Evolutionary conservation across 2,329 filamentous ascomycete species (phyloP), one percentile per base, ranked within the genome.

Genomic region (Ascosphaera pollenicola): DNA sequence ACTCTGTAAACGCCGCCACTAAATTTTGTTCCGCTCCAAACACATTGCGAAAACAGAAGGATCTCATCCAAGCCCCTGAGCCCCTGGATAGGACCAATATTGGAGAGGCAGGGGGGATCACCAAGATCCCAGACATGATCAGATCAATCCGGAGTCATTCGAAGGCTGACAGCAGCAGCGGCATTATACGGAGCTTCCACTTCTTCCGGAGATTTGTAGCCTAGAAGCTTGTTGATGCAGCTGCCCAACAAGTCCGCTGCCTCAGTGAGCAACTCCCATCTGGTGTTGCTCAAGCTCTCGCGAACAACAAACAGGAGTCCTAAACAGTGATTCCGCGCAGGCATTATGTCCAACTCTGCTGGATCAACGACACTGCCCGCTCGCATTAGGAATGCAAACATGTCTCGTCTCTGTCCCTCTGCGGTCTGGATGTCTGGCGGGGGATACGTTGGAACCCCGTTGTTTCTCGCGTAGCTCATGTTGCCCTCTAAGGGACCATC

Each of bases 211-310:
- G 17, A 7, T 7, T 24, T 24, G 10, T 24, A 24, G 21, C 10
- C 10, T 4, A 24, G 21, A 41, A 75, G 54, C 57, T 71, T 68
- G 44, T 72, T 65, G 46, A 92, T 80, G 54, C 85, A 93, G 53
- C 84, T 89, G 40, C 68, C 74, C 51, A 95, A 57, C 43, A 93
- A 61, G 17, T 72, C 77, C 24, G 79, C 78, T 28, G 83, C 87
- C 57, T 95, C 89, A 41, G 89, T 77, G 45, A 95, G 63, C 40
- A 95, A 61, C 62, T 95, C 85, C 87, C 87, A 95, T 37, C 84
- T 69, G 24, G 84, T 84, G 49, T 76, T 75, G 46, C 69, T 66
- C 54, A 95, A 94, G 32, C 78, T 78, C 41, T 83, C 78, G 44
- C 77, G 75, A 43, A 98, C 67, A 26, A 93, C 69, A 58, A 89